These are phyloP conservation scores for Blastocystis sp. DNA, from an alignment of 352 stramenopile genomes.

Conservation along the genomic window DNA sequence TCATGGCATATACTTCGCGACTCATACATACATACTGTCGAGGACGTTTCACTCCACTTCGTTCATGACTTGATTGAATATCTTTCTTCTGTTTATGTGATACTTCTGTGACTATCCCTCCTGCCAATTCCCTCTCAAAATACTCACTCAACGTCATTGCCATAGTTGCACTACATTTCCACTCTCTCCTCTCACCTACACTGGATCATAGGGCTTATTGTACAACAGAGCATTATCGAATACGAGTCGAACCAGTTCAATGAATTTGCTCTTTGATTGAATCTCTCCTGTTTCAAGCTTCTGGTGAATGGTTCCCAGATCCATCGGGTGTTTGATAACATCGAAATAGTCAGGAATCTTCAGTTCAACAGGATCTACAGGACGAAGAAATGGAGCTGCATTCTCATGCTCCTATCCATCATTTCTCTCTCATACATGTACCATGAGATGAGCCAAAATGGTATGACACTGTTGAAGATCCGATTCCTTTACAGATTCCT, in stretches of 20 bases:
- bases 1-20: background rate
- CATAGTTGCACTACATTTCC: background rate
- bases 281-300: constrained; percentile 70
- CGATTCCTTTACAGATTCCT: background rate
- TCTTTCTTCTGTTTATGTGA: background rate
- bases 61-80: background rate
- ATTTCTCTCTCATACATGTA: background rate
- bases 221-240: constrained; percentile 95
- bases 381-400: constrained; percentile 64
- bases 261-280: constrained; percentile 80
- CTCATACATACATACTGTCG: background rate
- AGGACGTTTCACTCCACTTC: no score
- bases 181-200: constrained; percentile 66
- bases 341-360: constrained; percentile 61
- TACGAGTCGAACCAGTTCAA: constrained; percentile 84
- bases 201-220: constrained; percentile 73
- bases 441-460: constrained; percentile 31
- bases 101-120: background rate
- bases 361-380: constrained; percentile 58
- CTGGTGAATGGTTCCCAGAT: constrained; percentile 78
- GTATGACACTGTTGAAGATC: background rate
- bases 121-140: constrained; percentile 5
- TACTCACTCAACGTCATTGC: background rate
- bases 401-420: background rate
- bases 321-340: constrained; percentile 62